These are phyloP conservation scores for Phylloporus sp. DNA, from an alignment of 768 basidiomycete genomes.

Conservation along the genomic window DNA sequence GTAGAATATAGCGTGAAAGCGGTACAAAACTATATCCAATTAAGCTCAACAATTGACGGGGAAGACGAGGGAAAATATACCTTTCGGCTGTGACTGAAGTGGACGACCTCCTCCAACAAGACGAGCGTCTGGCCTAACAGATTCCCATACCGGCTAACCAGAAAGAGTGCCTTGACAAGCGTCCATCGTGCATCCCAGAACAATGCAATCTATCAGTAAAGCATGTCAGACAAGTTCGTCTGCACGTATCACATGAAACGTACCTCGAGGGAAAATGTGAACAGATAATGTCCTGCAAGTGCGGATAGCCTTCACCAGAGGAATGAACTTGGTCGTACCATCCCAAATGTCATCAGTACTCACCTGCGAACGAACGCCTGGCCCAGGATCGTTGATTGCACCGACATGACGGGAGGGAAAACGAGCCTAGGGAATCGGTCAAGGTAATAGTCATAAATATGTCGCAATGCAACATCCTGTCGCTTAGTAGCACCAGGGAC, in stretches of 20 bases:
- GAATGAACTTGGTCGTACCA: not conserved
- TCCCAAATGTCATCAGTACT: not conserved
- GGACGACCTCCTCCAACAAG: conserved; percentile 19
- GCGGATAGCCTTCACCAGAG: conserved; percentile 4
- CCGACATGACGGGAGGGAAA: conserved; percentile 7
- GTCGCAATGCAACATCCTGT: too few species aligned
- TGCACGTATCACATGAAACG: not conserved
- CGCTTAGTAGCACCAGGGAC: too few species aligned
- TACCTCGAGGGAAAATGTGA: conserved; percentile 27
- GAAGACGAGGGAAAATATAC: not conserved
- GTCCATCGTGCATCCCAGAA: conserved; percentile 18
- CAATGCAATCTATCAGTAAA: conserved; percentile 11
- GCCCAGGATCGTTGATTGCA: not conserved
- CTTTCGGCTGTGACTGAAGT: conserved; percentile 9
- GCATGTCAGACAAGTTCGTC: not conserved
- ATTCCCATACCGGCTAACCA: conserved; percentile 14
- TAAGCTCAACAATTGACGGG: not conserved
- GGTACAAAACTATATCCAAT: conserved; percentile 6
- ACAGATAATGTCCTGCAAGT: conserved; percentile 19
- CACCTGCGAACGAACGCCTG: conserved; percentile 1
- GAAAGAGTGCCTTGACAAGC: conserved; percentile 11
- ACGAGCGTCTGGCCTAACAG: conserved; percentile 21
- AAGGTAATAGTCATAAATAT: too few species aligned
- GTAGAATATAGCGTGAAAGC: not conserved
- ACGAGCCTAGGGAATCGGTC: too few species aligned